Conservation (phyloP, 176 grass and related monocot genomes). For the Saccharum spontaneum region DNA sequence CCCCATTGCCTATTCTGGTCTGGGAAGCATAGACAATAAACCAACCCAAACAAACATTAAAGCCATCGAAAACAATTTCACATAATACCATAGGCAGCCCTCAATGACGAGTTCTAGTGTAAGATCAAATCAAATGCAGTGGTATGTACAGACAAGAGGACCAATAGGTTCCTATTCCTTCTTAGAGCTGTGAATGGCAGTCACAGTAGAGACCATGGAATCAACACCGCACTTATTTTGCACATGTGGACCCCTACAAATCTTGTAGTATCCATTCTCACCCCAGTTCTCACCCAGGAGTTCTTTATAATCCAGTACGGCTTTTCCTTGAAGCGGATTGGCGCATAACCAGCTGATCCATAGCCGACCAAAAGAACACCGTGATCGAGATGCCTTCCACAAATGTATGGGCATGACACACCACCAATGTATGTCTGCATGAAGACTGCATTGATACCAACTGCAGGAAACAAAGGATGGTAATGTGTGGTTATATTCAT, state of each 20-base stretch:
- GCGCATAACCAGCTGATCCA: constrained; percentile 65
- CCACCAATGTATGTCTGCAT: constrained; percentile 96
- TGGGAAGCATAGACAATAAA: not conserved
- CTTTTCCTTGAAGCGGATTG: constrained; percentile 83
- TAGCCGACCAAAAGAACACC: constrained; percentile 85
- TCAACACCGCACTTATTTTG: constrained; percentile 67
- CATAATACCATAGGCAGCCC: not conserved
- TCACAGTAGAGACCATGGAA: constrained; percentile 78
- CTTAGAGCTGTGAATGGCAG: constrained; percentile 51
- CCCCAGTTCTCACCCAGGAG: constrained; percentile 88
- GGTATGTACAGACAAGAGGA: not conserved
- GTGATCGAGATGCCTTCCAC: constrained; percentile 80
- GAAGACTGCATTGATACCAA: constrained; percentile 77
- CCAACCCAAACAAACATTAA: not conserved
- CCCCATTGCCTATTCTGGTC: not conserved
- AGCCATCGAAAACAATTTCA: constrained; percentile 15
- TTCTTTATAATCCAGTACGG: constrained; percentile 98
- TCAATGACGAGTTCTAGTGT: not conserved
- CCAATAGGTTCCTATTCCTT: constrained; percentile 27
- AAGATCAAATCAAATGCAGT: not conserved
- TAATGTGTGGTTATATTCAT: not conserved
- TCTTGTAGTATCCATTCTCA: constrained; percentile 78
- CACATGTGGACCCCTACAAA: constrained; percentile 60
- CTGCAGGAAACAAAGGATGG: constrained; percentile 44
- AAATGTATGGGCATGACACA: constrained; percentile 82